phyloP scores from a whole-genome alignment of 352 stramenopile species.

The Peronospora farinosa region DNA sequence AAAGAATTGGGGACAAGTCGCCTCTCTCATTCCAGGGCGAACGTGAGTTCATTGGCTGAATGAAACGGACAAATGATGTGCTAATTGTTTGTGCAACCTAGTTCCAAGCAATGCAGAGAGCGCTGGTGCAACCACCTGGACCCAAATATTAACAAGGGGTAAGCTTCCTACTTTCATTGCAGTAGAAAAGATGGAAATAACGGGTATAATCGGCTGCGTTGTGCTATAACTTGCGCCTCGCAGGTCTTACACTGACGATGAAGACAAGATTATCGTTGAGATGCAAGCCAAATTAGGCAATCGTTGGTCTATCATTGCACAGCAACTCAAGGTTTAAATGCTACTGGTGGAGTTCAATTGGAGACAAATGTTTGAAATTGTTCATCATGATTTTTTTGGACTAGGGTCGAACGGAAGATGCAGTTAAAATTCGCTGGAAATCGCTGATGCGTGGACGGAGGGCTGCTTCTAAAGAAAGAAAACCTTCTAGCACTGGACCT shows the following conservation, averaged over 20 bases:
- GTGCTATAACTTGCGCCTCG: neutral
- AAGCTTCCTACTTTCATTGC: conserved; percentile 11
- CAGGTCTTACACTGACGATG: conserved; percentile 83
- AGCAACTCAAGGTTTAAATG: conserved; percentile 70
- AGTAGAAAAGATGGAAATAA: neutral
- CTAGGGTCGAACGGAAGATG: conserved; percentile 88
- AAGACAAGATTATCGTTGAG: conserved; percentile 90
- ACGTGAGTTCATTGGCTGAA: conserved; percentile 44
- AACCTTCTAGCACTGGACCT: conserved; percentile 19
- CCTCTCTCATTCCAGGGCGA: conserved; percentile 71
- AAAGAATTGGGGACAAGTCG: conserved; percentile 88
- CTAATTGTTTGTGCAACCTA: conserved; percentile 28
- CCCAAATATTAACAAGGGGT: conserved; percentile 91
- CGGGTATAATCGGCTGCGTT: neutral
- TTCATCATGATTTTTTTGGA: conserved; percentile 4
- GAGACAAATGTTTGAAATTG: neutral
- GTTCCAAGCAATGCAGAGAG: conserved; percentile 90
- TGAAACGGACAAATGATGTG: neutral
- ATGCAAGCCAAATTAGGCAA: conserved; percentile 90
- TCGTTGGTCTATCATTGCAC: conserved; percentile 89
- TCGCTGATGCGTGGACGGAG: conserved; percentile 78
- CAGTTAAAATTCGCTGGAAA: conserved; percentile 92
- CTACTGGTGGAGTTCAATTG: neutral
- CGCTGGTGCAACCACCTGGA: conserved; percentile 90
- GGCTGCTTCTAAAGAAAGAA: conserved; percentile 64